These are phyloP conservation scores for Amborella trichopoda DNA, from an alignment of 164 flowering plant genomes.

Conservation along the genomic window DNA sequence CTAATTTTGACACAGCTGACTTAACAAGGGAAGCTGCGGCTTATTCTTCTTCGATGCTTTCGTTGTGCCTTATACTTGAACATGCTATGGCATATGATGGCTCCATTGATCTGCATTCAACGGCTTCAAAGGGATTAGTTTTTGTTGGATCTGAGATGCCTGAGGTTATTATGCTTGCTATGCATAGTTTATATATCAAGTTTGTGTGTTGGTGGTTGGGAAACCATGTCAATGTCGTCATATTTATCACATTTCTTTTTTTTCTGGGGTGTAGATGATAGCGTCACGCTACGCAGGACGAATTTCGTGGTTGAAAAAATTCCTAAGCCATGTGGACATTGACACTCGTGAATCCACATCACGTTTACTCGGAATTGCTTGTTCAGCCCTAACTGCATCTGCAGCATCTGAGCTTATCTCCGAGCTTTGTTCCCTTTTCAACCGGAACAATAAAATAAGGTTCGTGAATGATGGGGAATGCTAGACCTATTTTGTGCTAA, in stretches of 20 bases:
- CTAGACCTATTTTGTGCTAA: background rate
- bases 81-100: constrained; percentile 94
- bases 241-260: constrained; percentile 8
- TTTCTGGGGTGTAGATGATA: constrained; percentile 33
- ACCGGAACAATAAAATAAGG: constrained; percentile 47
- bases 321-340: constrained; percentile 58
- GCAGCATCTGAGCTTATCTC: constrained; percentile 39
- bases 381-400: constrained; percentile 53
- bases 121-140: constrained; percentile 66
- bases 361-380: constrained; percentile 82
- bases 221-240: background rate
- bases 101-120: constrained; percentile 85
- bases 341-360: constrained; percentile 88
- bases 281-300: constrained; percentile 58
- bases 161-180: constrained; percentile 33
- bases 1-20: constrained; percentile 24
- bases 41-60: constrained; percentile 37
- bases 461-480: constrained; percentile 11
- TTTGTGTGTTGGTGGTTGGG: background rate
- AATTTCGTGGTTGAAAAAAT: constrained; percentile 63
- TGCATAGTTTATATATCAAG: background rate
- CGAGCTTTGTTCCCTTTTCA: constrained; percentile 39
- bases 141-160: constrained; percentile 55
- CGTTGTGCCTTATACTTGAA: constrained; percentile 61
- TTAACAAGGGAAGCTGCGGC: constrained; percentile 20